These are phyloP conservation scores for Tephrocybe rancida DNA, from an alignment of 768 basidiomycete genomes.

Conservation along the genomic window DNA sequence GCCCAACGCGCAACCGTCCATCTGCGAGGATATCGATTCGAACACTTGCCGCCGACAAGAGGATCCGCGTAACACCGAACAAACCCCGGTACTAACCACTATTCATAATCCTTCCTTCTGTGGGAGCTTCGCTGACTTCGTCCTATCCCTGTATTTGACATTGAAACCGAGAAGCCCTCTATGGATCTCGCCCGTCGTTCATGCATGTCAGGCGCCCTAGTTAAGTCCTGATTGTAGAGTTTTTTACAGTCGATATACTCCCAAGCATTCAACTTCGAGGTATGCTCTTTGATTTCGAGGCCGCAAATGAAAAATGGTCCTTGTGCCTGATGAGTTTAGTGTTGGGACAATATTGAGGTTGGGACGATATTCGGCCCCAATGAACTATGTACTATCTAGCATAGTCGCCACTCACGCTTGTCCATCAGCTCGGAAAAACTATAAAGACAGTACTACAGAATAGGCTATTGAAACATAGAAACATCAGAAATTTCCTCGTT, in stretches of 20 bases:
- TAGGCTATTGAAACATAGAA: constrained; percentile 4
- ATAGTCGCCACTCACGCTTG: not conserved
- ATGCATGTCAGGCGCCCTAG: not conserved
- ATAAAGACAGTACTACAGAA: not conserved
- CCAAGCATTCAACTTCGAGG: not conserved
- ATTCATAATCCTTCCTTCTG: not conserved
- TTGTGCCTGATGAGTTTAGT: not conserved
- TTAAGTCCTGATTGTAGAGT: too few relatives aligned
- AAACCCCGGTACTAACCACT: not conserved
- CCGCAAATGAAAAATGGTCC: not conserved
- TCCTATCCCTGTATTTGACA: not conserved
- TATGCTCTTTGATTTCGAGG: not conserved
- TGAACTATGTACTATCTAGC: not conserved
- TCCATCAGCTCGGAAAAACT: constrained; percentile 1
- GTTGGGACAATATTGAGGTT: too few relatives aligned
- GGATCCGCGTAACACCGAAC: not conserved
- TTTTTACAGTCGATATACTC: too few relatives aligned
- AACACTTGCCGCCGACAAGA: not conserved
- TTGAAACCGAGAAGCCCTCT: not conserved
- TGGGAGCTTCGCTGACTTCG: not conserved
- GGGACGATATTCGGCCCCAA: too few relatives aligned
- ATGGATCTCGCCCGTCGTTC: not conserved
- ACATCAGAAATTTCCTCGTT: constrained; percentile 5
- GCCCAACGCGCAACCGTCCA: too few relatives aligned
- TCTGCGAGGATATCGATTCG: too few relatives aligned